A percentile compares a stretch with the other conserved stretches of the same genome.
Conservation (phyloP, 192 early-diverging fungal genomes). For the Coemansia sp. region DNA sequence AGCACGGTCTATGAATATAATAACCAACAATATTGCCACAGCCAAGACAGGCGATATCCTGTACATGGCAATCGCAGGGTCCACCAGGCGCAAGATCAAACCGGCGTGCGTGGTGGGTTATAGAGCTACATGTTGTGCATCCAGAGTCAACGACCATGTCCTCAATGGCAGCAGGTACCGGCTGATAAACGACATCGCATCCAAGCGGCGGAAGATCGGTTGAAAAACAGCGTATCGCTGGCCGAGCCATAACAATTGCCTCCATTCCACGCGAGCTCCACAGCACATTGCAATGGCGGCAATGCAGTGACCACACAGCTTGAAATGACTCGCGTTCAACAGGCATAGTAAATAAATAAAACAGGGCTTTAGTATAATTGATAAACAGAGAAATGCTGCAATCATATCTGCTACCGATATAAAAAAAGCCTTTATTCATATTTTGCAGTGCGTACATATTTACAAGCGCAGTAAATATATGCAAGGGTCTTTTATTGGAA, state of each 20-base stretch:
- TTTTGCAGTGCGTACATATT: background rate
- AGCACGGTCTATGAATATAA: slow-evolving; percentile 53
- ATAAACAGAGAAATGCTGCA: background rate
- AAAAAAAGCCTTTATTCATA: background rate
- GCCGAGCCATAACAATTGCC: slow-evolving; percentile 46
- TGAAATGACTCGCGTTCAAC: slow-evolving; percentile 30
- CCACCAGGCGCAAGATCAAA: slow-evolving; percentile 50
- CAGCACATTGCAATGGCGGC: slow-evolving; percentile 44
- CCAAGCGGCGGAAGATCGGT: slow-evolving; percentile 51
- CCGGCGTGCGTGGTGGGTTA: slow-evolving; percentile 45
- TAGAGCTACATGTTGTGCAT: slow-evolving; percentile 37
- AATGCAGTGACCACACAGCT: slow-evolving; percentile 50
- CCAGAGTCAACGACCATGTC: slow-evolving; percentile 36
- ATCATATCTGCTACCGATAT: no score
- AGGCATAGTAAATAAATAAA: background rate
- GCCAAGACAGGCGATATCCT: slow-evolving; percentile 52
- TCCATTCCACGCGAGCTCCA: slow-evolving; percentile 56
- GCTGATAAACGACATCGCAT: slow-evolving; percentile 46
- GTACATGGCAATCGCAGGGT: slow-evolving; percentile 53
- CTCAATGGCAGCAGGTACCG: slow-evolving; percentile 31
- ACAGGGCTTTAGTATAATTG: no score
- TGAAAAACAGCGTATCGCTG: slow-evolving; percentile 49
- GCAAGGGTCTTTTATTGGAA: background rate
- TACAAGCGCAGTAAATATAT: background rate
- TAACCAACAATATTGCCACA: slow-evolving; percentile 52